phyloP scores from a whole-genome alignment of 1,284 basidiomycete species.

The Termitomyces sp. region DNA sequence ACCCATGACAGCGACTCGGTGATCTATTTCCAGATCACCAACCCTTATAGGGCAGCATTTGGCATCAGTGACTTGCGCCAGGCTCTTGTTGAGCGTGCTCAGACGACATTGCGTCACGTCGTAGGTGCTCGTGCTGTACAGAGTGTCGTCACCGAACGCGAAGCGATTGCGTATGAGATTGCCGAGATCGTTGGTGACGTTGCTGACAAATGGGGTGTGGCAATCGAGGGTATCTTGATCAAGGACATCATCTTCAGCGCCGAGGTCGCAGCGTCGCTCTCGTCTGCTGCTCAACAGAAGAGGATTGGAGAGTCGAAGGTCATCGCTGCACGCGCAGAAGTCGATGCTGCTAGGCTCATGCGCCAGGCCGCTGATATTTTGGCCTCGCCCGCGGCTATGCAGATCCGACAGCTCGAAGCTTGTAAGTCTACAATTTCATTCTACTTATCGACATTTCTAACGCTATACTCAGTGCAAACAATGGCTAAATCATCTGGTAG shows the following conservation, averaged over 20 bases:
- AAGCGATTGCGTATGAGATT: slow-evolving; percentile 94
- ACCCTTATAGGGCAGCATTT: slow-evolving; percentile 87
- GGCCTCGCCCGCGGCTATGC: slow-evolving; percentile 92
- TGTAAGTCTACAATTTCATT: slow-evolving; percentile 47
- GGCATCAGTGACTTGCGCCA: slow-evolving; percentile 86
- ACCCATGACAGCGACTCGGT: slow-evolving; percentile 67
- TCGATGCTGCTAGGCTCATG: slow-evolving; percentile 93
- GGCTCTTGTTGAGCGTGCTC: slow-evolving; percentile 89
- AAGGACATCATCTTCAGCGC: slow-evolving; percentile 91
- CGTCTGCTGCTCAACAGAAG: slow-evolving; percentile 92
- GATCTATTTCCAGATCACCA: slow-evolving; percentile 86
- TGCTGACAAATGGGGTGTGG: slow-evolving; percentile 90
- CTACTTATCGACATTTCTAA: neutral
- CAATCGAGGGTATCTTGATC: slow-evolving; percentile 92
- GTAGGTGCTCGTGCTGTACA: slow-evolving; percentile 87
- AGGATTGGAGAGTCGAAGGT: slow-evolving; percentile 94
- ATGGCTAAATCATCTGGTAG: slow-evolving; percentile 70
- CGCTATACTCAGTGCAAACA: slow-evolving; percentile 42
- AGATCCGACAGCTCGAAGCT: slow-evolving; percentile 93
- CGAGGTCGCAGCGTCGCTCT: slow-evolving; percentile 89
- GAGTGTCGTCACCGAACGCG: slow-evolving; percentile 87
- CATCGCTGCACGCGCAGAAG: slow-evolving; percentile 94
- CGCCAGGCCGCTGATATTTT: slow-evolving; percentile 90
- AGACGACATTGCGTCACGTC: slow-evolving; percentile 93
- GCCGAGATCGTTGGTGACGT: slow-evolving; percentile 89